These are phyloP conservation scores for Backusella circina DNA, from an alignment of 192 early-diverging fungal species.

Conservation along the genomic window DNA sequence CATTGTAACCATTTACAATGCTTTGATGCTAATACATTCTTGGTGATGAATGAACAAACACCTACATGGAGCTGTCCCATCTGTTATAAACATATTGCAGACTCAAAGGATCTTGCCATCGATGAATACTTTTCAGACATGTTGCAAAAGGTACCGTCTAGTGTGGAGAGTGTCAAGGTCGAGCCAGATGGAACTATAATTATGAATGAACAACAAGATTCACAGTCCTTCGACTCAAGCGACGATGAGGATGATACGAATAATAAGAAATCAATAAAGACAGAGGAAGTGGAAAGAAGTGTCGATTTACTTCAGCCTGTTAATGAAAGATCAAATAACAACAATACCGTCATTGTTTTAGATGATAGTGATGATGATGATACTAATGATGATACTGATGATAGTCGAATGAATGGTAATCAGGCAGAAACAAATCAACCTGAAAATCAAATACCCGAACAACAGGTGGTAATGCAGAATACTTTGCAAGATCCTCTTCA, in stretches of 20 bases:
- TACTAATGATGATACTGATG: neutral
- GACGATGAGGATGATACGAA: neutral
- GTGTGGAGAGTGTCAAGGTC: conserved; percentile 40
- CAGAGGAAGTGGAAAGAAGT: neutral
- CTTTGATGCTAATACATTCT: conserved; percentile 72
- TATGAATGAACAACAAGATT: neutral
- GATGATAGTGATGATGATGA: neutral
- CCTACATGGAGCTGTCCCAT: conserved; percentile 75
- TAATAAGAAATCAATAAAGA: neutral
- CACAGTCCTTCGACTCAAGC: neutral
- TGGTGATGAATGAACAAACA: conserved; percentile 66
- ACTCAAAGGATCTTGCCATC: conserved; percentile 59
- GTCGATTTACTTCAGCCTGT: neutral
- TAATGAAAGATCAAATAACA: neutral
- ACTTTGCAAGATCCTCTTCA: neutral
- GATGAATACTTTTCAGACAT: conserved; percentile 58
- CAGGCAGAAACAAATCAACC: neutral
- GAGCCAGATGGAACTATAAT: conserved; percentile 33
- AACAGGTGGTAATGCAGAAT: neutral
- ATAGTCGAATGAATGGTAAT: neutral
- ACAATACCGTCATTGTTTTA: neutral
- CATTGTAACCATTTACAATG: conserved; percentile 78
- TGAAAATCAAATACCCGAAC: neutral
- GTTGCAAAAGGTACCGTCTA: conserved; percentile 25
- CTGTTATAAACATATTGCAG: conserved; percentile 50